Evolutionary conservation across 2,329 filamentous ascomycete species (phyloP).

Genomic region (Clonostachys rosea): DNA sequence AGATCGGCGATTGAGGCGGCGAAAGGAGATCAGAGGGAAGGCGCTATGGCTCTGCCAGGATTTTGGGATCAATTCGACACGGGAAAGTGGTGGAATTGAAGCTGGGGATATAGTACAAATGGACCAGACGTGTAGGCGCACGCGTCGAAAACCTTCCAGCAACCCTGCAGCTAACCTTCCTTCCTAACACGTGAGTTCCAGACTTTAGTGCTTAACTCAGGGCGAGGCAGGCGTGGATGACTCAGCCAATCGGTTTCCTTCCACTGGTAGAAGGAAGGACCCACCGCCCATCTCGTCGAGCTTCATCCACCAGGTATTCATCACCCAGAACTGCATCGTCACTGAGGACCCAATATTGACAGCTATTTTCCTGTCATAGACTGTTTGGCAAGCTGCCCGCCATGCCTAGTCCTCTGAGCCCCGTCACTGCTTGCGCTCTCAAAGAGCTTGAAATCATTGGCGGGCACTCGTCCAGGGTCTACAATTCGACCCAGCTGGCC

Average conservation of each 20-base stretch:
- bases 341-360: not conserved
- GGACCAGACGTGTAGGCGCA: not conserved
- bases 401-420: slow-evolving; percentile 18
- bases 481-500: slow-evolving; percentile 13
- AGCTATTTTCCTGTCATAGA: not conserved
- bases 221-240: not conserved
- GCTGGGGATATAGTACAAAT: not conserved
- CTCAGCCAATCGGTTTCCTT: not conserved
- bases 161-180: not conserved
- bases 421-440: slow-evolving; percentile 20
- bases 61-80: no score
- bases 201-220: not conserved
- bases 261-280: not conserved
- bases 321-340: not conserved
- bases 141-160: not conserved
- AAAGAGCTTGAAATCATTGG: slow-evolving; percentile 18
- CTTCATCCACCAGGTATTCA: not conserved
- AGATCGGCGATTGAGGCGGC: no score
- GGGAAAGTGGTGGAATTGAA: no score
- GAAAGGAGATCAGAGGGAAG: no score
- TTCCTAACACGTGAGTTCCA: not conserved
- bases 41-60: no score
- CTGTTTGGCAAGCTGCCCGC: slow-evolving; percentile 1
- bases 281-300: no score
- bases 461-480: slow-evolving; percentile 9